Conservation (phyloP, 371 early-diverging fungal species). For the Massospora cicadina region DNA sequence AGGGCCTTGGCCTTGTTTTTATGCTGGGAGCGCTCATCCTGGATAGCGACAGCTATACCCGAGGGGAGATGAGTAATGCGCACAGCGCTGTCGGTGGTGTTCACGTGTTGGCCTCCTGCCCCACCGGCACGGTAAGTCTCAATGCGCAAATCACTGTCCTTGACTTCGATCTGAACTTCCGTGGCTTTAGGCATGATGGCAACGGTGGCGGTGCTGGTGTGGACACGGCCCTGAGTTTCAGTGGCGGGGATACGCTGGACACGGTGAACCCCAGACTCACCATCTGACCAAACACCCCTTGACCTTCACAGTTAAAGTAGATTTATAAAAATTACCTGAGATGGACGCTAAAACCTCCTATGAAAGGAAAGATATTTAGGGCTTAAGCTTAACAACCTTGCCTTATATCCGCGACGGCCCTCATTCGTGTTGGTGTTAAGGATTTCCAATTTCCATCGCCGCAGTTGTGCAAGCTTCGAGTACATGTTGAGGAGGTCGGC, state of each 20-base stretch:
- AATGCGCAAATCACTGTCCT: conserved; percentile 47
- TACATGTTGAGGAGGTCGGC: conserved; percentile 61
- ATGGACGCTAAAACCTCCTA: not conserved
- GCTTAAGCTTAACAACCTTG: conserved; percentile 24
- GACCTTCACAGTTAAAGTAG: conserved; percentile 26
- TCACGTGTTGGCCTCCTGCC: conserved; percentile 83
- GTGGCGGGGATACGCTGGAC: conserved; percentile 75
- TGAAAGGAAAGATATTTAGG: not conserved
- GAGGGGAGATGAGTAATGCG: conserved; percentile 85
- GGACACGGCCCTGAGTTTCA: conserved; percentile 63
- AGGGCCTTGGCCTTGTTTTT: conserved; percentile 79
- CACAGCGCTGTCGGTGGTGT: conserved; percentile 90
- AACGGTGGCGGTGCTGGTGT: conserved; percentile 72
- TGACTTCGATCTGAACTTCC: conserved; percentile 46
- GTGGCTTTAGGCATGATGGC: conserved; percentile 66
- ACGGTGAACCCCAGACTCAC: conserved; percentile 68
- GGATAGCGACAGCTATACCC: conserved; percentile 71
- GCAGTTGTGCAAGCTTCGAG: conserved; percentile 36
- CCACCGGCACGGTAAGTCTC: conserved; percentile 66
- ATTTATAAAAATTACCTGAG: not conserved
- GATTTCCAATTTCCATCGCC: conserved; percentile 49
- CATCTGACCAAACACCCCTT: conserved; percentile 48
- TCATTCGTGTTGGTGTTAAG: conserved; percentile 20
- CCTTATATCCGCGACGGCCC: conserved; percentile 31
- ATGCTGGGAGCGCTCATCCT: conserved; percentile 81